Conservation (phyloP, 164 flowering plant genomes). For the Macadamia integrifolia region DNA sequence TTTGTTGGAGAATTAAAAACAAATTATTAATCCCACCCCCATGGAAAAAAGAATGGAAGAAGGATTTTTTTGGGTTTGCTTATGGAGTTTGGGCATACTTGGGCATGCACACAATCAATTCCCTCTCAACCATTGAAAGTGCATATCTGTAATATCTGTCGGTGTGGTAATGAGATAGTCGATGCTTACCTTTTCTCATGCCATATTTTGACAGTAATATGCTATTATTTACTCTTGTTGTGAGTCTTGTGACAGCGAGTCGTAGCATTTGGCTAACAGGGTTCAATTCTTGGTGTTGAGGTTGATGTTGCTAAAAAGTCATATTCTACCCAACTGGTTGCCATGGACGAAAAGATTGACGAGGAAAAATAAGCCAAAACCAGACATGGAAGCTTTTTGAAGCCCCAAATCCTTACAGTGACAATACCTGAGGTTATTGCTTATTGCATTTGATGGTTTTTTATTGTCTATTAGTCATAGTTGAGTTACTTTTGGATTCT, state of each 20-base stretch:
- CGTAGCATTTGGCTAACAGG: slow-evolving; percentile 73
- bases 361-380: slow-evolving; percentile 25
- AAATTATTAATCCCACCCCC: too few relatives aligned
- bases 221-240: background rate
- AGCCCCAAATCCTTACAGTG: slow-evolving; percentile 55
- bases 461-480: background rate
- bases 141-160: too few relatives aligned
- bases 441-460: background rate
- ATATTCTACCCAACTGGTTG: slow-evolving; percentile 43
- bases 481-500: background rate
- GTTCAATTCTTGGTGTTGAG: slow-evolving; percentile 97
- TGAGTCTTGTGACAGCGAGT: background rate
- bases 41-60: too few relatives aligned
- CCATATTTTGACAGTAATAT: background rate
- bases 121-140: too few relatives aligned
- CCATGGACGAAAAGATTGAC: slow-evolving; percentile 31
- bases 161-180: too few relatives aligned
- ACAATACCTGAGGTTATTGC: slow-evolving; percentile 60
- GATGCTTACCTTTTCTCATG: background rate
- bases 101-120: too few relatives aligned
- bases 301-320: slow-evolving; percentile 48
- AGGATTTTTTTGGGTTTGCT: too few relatives aligned
- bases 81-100: too few relatives aligned
- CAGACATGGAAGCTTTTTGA: slow-evolving; percentile 57
- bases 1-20: too few relatives aligned